Percentiles rank a stretch among this genome's conserved stretches.
Evolutionary conservation across 192 early-diverging fungal genomes (phyloP).

Genomic region (Coemansia aciculifera): DNA sequence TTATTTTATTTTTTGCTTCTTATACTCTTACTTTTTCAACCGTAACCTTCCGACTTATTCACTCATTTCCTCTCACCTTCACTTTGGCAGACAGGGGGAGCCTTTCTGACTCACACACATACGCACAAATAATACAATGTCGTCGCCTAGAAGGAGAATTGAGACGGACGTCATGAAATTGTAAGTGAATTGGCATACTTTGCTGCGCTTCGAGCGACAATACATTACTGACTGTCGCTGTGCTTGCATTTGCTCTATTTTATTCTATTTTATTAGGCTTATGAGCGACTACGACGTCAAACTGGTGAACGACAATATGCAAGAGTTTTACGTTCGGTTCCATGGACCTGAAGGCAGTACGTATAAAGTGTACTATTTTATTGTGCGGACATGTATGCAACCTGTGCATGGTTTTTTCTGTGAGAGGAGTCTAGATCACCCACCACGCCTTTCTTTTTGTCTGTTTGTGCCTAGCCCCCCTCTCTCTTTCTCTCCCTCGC

Average conservation of each 20-base stretch:
- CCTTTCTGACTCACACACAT: not conserved
- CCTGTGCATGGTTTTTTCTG: not conserved
- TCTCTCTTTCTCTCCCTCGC: not conserved
- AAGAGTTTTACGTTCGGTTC: conserved; percentile 96
- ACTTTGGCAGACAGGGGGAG: not conserved
- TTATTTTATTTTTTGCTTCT: conserved; percentile 1
- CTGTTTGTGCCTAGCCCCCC: not conserved
- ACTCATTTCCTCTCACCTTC: not conserved
- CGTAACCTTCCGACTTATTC: no score
- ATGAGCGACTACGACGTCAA: conserved; percentile 99
- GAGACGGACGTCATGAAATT: conserved; percentile 99
- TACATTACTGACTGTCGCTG: not conserved
- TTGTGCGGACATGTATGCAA: not conserved
- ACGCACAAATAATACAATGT: conserved; percentile 60
- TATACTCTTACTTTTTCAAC: no score
- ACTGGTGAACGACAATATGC: conserved; percentile 98
- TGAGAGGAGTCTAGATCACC: not conserved
- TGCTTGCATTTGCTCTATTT: not conserved
- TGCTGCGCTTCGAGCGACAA: not conserved
- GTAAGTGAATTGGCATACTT: conserved; percentile 58
- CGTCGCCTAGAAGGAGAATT: conserved; percentile 88
- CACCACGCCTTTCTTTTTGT: not conserved
- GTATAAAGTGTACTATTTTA: conserved; percentile 25
- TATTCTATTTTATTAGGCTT: conserved; percentile 59
- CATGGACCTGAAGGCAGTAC: conserved; percentile 92